phyloP scores from a whole-genome alignment of 2,329 filamentous ascomycete genomes.

The Hortaea sp. region DNA sequence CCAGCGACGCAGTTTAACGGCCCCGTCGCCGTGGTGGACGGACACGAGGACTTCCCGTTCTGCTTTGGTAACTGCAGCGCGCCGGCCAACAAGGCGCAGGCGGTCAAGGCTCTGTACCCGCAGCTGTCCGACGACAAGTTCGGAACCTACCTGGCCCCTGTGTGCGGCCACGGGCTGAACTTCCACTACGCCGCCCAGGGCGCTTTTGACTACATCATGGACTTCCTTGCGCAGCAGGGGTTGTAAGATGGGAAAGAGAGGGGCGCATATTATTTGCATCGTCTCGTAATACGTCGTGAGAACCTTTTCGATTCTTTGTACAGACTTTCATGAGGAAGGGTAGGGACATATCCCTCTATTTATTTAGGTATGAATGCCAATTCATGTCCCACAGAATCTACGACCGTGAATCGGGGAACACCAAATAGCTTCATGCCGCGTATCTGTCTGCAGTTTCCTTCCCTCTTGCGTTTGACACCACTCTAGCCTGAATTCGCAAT shows the following conservation, averaged over 20 bases:
- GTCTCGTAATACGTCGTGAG: too few species aligned
- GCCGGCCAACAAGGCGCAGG: conserved; percentile 15
- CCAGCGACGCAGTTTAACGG: conserved; percentile 14
- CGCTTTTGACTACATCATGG: conserved; percentile 19
- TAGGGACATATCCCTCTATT: too few species aligned
- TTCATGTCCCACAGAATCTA: too few species aligned
- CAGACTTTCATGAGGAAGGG: too few species aligned
- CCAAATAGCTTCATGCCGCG: too few species aligned
- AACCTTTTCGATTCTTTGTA: too few species aligned
- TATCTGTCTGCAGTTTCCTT: too few species aligned
- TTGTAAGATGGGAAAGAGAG: background rate
- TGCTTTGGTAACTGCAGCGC: conserved; percentile 23
- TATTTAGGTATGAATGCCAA: too few species aligned
- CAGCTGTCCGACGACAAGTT: conserved; percentile 7
- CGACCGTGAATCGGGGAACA: too few species aligned
- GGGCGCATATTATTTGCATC: too few species aligned
- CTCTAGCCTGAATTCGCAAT: too few species aligned
- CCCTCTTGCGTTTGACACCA: too few species aligned
- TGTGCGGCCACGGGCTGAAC: conserved; percentile 23
- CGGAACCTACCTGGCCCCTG: conserved; percentile 15
- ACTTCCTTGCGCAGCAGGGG: conserved; percentile 13
- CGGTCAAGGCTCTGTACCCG: conserved; percentile 16
- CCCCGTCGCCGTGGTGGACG: conserved; percentile 23
- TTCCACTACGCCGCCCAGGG: conserved; percentile 21
- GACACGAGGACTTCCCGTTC: conserved; percentile 21